Evolutionary conservation across 805 yeast genomes (phyloP).

Genomic region (Saccharomycopsis microspora): DNA sequence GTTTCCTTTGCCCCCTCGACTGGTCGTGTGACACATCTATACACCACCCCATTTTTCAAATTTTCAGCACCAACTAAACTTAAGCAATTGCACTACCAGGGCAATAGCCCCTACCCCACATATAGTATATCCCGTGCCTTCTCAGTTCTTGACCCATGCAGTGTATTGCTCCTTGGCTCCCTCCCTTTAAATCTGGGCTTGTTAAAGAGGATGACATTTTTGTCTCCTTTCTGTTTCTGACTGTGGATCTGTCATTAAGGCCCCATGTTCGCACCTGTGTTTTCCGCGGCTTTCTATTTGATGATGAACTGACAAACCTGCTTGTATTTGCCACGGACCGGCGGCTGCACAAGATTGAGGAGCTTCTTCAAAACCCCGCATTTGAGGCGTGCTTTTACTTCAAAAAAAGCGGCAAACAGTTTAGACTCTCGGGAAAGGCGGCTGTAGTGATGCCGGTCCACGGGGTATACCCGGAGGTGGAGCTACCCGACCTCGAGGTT

Average conservation of each 20-base stretch:
- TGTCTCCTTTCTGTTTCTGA: constrained; percentile 55
- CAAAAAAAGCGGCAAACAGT: constrained; percentile 49
- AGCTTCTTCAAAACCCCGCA: constrained; percentile 33
- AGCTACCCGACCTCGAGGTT: constrained; percentile 22
- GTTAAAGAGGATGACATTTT: constrained; percentile 30
- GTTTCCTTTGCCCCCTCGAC: too few species aligned
- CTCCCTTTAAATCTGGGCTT: constrained; percentile 44
- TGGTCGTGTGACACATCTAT: too few species aligned
- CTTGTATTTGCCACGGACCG: constrained; percentile 62
- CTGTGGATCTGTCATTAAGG: constrained; percentile 35
- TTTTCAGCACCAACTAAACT: too few species aligned
- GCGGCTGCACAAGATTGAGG: constrained; percentile 52
- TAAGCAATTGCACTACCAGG: too few species aligned
- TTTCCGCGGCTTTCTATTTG: constrained; percentile 63
- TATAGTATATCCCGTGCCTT: too few species aligned
- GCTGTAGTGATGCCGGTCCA: constrained; percentile 27
- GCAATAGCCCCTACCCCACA: too few species aligned
- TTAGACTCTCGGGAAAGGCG: constrained; percentile 60
- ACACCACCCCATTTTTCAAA: too few species aligned
- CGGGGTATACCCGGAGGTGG: constrained; percentile 8
- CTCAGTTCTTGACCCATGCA: constrained; percentile 20
- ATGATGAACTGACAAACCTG: constrained; percentile 55
- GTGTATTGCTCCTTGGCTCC: constrained; percentile 70
- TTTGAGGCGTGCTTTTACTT: constrained; percentile 77
- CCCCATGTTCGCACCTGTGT: constrained; percentile 67